Evolutionary conservation across 2,329 filamentous ascomycete species (phyloP), one percentile per base, ranked within the genome.

Genomic region (Penicillium sp.): DNA sequence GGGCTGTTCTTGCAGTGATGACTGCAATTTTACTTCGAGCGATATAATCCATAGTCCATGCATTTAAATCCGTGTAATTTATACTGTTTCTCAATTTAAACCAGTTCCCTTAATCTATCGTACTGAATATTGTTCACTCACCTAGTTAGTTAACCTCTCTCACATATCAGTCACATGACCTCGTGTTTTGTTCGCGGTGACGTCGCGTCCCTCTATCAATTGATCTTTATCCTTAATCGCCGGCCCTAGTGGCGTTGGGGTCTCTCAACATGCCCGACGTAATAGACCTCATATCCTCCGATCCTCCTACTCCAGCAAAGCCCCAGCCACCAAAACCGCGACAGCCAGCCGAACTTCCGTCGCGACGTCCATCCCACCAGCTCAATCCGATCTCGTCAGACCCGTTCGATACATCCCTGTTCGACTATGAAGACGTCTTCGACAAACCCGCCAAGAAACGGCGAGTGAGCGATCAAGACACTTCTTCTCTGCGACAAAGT

Each of bases 221-320:
- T 31, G 5, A 40, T 53, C 40, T 54, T 43, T 55, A 45, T 21
- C 34, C 19, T 41, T 33, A 53, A 54, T 50, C 47, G 41, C 21
- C 46, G 13, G 41, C 59, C 58, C 48, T 48, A n/a, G 55, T 57
- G 49, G 58, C 50, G 49, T 57, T 55, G 39, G 45, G 47, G 48
- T 33, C 16, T 5, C 21, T 34, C 60, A 62, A 48, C 44, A 77
- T 76, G 75, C 72, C 69, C 48, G 73, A 76, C 55, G 63, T 77
- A 38, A 76, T 77, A 52, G 64, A 70, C 55, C 66, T 77, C 7
- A 44, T 76, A 23, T 74, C 73, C 16, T 76, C 72, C 3, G 69
- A 72, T 21, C 68, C 72, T 13, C 70, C 67, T 15, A 33, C 4
- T 7, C 52, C 61, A 13, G 60, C 65, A 7, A 50, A 60, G 25